These are phyloP conservation scores for Pugionium dolabratum DNA, from an alignment of 345 rosid species.

Conservation along the genomic window DNA sequence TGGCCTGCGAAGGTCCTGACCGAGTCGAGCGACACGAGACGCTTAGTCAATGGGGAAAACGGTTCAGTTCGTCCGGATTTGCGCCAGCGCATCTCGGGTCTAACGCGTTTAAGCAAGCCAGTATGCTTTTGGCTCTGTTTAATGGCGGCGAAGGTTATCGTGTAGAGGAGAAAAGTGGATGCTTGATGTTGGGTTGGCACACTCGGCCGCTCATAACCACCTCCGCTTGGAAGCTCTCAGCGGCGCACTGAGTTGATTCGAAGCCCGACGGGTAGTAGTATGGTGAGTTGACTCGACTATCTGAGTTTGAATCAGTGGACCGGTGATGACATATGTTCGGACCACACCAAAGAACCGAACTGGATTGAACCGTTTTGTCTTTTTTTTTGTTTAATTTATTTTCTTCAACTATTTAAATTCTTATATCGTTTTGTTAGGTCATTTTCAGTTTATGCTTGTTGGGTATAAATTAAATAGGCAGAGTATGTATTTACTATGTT, in stretches of 20 bases:
- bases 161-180: conserved; percentile 82
- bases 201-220: conserved; percentile 80
- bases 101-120: conserved; percentile 83
- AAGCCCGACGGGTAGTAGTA: neutral
- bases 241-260: conserved; percentile 23
- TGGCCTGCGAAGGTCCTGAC: conserved; percentile 76
- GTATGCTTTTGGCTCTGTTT: conserved; percentile 66
- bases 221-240: conserved; percentile 70
- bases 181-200: conserved; percentile 89
- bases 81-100: conserved; percentile 75
- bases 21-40: conserved; percentile 84
- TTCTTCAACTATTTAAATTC: conserved; percentile 14
- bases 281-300: conserved; percentile 14
- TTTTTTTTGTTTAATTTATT: conserved; percentile 1
- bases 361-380: conserved; percentile 38
- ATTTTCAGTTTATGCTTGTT: conserved; percentile 12
- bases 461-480: conserved; percentile 9
- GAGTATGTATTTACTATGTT: conserved; percentile 24
- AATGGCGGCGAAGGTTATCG: conserved; percentile 83
- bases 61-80: conserved; percentile 66
- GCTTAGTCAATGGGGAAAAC: conserved; percentile 61
- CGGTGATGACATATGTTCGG: conserved; percentile 46
- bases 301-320: conserved; percentile 31
- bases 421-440: conserved; percentile 18
- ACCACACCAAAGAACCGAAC: conserved; percentile 30